A percentile compares a stretch with the other conserved stretches of the same genome.
phyloP scores from a whole-genome alignment of 441 rosid species.

The Kokia cookei region DNA sequence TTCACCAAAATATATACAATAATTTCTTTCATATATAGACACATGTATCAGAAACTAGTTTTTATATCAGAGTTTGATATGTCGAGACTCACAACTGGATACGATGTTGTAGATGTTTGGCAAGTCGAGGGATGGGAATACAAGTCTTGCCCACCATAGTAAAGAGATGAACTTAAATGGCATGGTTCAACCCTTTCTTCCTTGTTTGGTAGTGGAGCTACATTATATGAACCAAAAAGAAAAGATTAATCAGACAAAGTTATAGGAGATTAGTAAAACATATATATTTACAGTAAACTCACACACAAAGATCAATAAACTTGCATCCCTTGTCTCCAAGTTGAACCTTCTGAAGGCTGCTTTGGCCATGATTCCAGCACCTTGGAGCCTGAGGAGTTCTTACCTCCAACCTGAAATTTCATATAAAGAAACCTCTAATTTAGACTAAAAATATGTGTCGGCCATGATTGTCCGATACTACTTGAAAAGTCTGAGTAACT shows the following conservation, averaged over 20 bases:
- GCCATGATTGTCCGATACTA: not conserved
- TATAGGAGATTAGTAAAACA: not conserved
- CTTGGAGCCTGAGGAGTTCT: conserved; percentile 36
- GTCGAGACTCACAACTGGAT: conserved; percentile 44
- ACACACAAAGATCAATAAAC: conserved; percentile 22
- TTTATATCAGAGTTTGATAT: conserved; percentile 2
- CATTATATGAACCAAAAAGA: not conserved
- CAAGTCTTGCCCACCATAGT: conserved; percentile 83
- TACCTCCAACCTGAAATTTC: conserved; percentile 40
- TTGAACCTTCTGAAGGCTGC: conserved; percentile 31
- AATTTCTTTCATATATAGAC: not conserved
- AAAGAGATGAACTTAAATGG: conserved; percentile 75
- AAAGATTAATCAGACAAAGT: not conserved
- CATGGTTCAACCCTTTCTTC: conserved; percentile 56
- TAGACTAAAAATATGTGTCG: not conserved
- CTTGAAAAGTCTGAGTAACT: not conserved
- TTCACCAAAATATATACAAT: conserved; percentile 6
- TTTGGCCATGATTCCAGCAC: conserved; percentile 37
- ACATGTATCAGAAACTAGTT: not conserved
- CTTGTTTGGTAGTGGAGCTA: conserved; percentile 26
- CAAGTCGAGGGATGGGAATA: conserved; percentile 38
- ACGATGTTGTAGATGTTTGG: conserved; percentile 25
- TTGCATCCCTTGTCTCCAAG: conserved; percentile 43
- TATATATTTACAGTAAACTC: too few relatives aligned
- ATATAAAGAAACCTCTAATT: not conserved